Percentiles rank a stretch among this genome's conserved stretches.
phyloP scores from a whole-genome alignment of 2,329 filamentous ascomycete genomes.

The Fusarium albidum region DNA sequence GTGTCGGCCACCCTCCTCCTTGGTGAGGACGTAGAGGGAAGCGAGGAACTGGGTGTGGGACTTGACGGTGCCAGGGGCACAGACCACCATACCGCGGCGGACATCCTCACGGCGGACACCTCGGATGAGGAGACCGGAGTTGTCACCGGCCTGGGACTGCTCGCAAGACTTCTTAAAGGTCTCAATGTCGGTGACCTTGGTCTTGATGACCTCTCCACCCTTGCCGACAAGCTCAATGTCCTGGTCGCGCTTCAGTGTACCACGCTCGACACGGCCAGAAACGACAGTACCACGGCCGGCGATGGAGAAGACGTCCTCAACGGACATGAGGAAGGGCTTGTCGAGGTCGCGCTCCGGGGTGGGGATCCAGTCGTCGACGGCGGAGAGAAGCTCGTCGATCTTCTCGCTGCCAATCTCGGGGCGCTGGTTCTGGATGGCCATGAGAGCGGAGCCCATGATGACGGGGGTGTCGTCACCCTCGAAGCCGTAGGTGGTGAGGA shows the following conservation, averaged over 20 bases:
- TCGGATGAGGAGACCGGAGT: slow-evolving; percentile 95
- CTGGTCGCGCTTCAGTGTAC: slow-evolving; percentile 88
- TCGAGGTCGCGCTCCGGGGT: slow-evolving; percentile 93
- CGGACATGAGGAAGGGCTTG: slow-evolving; percentile 99
- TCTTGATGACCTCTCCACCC: slow-evolving; percentile 84
- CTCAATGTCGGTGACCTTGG: slow-evolving; percentile 99
- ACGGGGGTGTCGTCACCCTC: slow-evolving; percentile 98
- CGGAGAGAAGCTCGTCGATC: slow-evolving; percentile 90
- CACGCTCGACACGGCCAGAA: slow-evolving; percentile 97
- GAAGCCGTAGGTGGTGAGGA: slow-evolving; percentile 91
- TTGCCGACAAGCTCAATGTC: slow-evolving; percentile 97
- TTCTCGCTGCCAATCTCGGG: slow-evolving; percentile 86
- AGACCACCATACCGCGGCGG: slow-evolving; percentile 92
- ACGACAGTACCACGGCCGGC: slow-evolving; percentile 95
- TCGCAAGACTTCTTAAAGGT: slow-evolving; percentile 99
- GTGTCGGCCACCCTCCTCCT: slow-evolving; percentile 98
- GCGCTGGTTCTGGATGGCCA: slow-evolving; percentile 86
- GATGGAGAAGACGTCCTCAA: slow-evolving; percentile 93
- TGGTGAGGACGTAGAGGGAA: slow-evolving; percentile 95
- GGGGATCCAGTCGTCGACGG: slow-evolving; percentile 96
- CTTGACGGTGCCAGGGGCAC: slow-evolving; percentile 83
- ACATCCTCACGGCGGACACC: slow-evolving; percentile 97
- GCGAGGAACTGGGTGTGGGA: slow-evolving; percentile 91
- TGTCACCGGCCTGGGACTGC: slow-evolving; percentile 94
- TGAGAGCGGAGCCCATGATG: slow-evolving; percentile 95